Evolutionary conservation across 352 stramenopile species (phyloP), one percentile per base, ranked within the genome.

Genomic region (Pythium phragmitis): DNA sequence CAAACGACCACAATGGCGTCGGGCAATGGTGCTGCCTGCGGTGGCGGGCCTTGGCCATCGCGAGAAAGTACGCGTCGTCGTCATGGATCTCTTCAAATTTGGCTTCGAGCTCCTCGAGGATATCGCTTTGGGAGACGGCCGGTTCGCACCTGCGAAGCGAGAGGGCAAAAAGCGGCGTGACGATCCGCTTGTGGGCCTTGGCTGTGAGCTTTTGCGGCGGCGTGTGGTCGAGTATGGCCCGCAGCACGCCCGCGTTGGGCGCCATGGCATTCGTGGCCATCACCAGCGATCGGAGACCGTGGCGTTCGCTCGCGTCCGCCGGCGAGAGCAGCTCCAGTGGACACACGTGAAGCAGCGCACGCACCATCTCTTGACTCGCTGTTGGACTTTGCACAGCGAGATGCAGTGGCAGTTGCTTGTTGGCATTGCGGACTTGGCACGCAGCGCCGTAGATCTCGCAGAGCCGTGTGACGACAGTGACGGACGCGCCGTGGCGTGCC

Each of bases 61-160:
- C 70, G 13, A 76, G 33, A 56, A 87, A 87, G 42, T 87, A 83
- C 2, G 67, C 66, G 50, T 85, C 76, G 45, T 85, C 76, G 42
- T 89, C 67, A 2, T 86, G 78, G 2, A 87, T 58, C 19, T 47
- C 56, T 51, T 89, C 78, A 33, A 84, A 89, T 39, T 87, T 80
- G 14, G 65, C 49, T 16, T 73, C 61, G 17, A 80, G 67, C 13
- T 63, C 57, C 9, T 62, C 42, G 8, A 82, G 34, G 16, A 87
- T 67, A 0, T 55, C 16, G 1, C 61, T 39, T n/a, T 54, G 47
- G 7, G 60, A 69, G 19, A 82, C 61, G 33, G 73, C 56, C 19
- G 60, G 26, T 6, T 59, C 62, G 34, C 69, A 87, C 19, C 59
- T 59, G 3, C 73, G 76, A 34, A 82, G 30, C 0, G 75, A 80